phyloP scores from a whole-genome alignment of 495 filamentous ascomycete genomes.

The Hypoxylon perforatum region DNA sequence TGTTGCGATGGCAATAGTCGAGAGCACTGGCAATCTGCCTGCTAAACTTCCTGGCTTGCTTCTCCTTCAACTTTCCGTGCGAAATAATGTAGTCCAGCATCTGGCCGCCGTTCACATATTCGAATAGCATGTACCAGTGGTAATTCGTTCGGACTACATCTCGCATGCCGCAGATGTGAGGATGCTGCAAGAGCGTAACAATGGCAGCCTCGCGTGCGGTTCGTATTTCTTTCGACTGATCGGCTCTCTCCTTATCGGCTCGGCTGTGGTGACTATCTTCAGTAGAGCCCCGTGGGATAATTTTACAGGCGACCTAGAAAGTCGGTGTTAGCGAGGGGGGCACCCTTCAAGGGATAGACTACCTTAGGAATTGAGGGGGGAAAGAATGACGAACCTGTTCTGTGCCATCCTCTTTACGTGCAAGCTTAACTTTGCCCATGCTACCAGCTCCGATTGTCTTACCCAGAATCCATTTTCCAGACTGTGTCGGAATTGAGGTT shows the following conservation, averaged over 20 bases:
- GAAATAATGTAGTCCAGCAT: conserved; percentile 99
- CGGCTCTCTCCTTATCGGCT: conserved; percentile 85
- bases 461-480: conserved; percentile 90
- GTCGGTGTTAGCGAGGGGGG: conserved; percentile 20
- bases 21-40: conserved; percentile 98
- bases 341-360: conserved; percentile 2
- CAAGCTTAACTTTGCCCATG: conserved; percentile 96
- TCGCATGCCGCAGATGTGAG: conserved; percentile 96
- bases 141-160: conserved; percentile 95
- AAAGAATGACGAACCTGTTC: conserved; percentile 72
- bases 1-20: conserved; percentile 98
- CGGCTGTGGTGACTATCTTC: conserved; percentile 79
- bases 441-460: conserved; percentile 98
- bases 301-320: conserved; percentile 90
- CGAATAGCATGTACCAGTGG: conserved; percentile 99
- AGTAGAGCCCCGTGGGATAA: conserved; percentile 87
- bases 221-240: conserved; percentile 95
- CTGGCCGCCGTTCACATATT: conserved; percentile 98
- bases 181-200: conserved; percentile 92
- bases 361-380: neutral
- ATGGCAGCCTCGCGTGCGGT: conserved; percentile 97
- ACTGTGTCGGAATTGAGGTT: conserved; percentile 83
- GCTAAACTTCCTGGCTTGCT: conserved; percentile 97
- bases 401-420: conserved; percentile 80
- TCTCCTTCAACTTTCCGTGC: conserved; percentile 96